Evolutionary conservation across 2,329 filamentous ascomycete genomes (phyloP), one percentile per base, ranked within the genome.

Genomic region (Diaporthe citriasiana): DNA sequence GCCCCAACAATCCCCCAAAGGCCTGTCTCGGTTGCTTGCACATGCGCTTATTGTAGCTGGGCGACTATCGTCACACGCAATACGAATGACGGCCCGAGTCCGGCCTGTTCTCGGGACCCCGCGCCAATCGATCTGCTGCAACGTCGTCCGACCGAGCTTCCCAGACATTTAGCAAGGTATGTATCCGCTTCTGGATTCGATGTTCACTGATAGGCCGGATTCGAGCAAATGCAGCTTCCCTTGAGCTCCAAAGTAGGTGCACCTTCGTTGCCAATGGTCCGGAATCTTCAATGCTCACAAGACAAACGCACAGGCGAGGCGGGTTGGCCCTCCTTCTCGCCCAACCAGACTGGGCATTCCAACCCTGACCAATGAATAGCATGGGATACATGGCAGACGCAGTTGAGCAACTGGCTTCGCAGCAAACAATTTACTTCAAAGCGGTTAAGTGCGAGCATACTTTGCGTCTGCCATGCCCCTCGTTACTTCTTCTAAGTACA

Each of bases 201-300:
- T 51, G 25, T 51, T 25, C 13, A 40, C 13, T 51, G 47, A 17
- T 27, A 25, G 30, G 30, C 13, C n/a, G 47, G 22, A 19, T 53
- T 50, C 47, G 63, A 53, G 47, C 30, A 68, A 68, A 53, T 68
- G 63, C 63, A 68, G 47, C 47, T 53, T 68, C 35, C 63, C 63
- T 51, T 38, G 30, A 30, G 30, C 45, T 27, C n/a, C 6, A 17
- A 35, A 25, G 13, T 10, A 40, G 13, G 19, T 30, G n/a, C n/a
- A 38, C 13, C 13, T 4, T 40, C 12, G 22, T 40, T 12, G 19
- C n/a, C 47, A 12, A 3, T 4, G 15, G 13, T 17, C 33, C n/a
- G 22, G 9, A 12, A 5, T 12, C n/a, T 10, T 17, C 10, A 9
- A 9, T 9, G 25, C 27, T 2, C 6, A 25, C 63, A 30, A 40